A percentile compares a stretch with the other conserved stretches of the same genome.
Evolutionary conservation across 148 eudicot species (phyloP).

Genomic region (Camellia sinensis): DNA sequence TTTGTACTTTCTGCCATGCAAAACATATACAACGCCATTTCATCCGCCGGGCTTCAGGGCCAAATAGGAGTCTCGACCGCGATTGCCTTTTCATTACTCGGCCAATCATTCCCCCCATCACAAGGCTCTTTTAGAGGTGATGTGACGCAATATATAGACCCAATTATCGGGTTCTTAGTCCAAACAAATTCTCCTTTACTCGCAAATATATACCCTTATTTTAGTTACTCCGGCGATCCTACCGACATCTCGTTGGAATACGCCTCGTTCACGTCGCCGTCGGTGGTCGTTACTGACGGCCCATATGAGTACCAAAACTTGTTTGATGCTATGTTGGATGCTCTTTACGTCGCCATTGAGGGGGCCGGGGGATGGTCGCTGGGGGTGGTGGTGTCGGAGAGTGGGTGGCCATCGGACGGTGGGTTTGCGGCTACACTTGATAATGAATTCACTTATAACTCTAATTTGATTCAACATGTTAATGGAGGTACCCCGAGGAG

Average conservation of each 20-base stretch:
- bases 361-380: slow-evolving; percentile 2
- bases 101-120: slow-evolving; percentile 10
- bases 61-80: slow-evolving; percentile 20
- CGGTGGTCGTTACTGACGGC: slow-evolving; percentile 15
- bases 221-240: neutral
- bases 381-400: slow-evolving; percentile 11
- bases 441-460: neutral
- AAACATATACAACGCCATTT: slow-evolving; percentile 8
- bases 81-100: neutral
- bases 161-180: slow-evolving; percentile 1
- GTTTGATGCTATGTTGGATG: slow-evolving; percentile 11
- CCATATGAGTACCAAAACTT: slow-evolving; percentile 9
- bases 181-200: neutral
- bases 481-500: slow-evolving; percentile 10
- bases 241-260: neutral
- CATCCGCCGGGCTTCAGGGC: slow-evolving; percentile 1
- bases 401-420: slow-evolving; percentile 15
- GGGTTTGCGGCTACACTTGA: slow-evolving; percentile 2
- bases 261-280: neutral
- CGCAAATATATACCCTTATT: slow-evolving; percentile 9
- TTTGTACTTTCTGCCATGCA: slow-evolving; percentile 15
- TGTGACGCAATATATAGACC: neutral
- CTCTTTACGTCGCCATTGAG: slow-evolving; percentile 3
- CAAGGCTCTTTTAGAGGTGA: slow-evolving; percentile 11
- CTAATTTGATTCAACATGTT: slow-evolving; percentile 10